These are phyloP conservation scores for Fusarium kyushuense DNA, from an alignment of 2,329 filamentous ascomycete species.

Conservation along the genomic window DNA sequence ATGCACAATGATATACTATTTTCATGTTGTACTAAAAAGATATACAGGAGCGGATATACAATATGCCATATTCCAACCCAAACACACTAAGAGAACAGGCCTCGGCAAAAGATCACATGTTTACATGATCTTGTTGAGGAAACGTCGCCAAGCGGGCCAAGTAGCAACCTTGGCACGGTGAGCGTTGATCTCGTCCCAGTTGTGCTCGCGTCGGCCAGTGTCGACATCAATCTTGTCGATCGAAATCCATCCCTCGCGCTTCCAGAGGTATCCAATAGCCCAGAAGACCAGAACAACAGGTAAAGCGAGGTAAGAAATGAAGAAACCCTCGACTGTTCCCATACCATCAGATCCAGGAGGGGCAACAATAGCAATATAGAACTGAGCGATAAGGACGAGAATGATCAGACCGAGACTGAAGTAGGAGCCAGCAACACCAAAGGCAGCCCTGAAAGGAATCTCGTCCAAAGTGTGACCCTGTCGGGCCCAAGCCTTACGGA, in stretches of 20 bases:
- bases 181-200: constrained; percentile 73
- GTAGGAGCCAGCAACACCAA: constrained; percentile 73
- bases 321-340: constrained; percentile 63
- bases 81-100: neutral
- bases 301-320: constrained; percentile 66
- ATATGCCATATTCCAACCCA: neutral
- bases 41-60: constrained; percentile 29
- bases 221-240: constrained; percentile 75
- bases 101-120: neutral
- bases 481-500: constrained; percentile 69
- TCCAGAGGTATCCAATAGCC: constrained; percentile 72
- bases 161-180: constrained; percentile 62
- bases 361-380: constrained; percentile 63
- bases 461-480: constrained; percentile 73
- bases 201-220: constrained; percentile 72
- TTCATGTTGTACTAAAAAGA: constrained; percentile 45
- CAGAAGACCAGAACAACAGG: constrained; percentile 69
- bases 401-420: constrained; percentile 69
- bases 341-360: constrained; percentile 50
- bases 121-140: constrained; percentile 56
- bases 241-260: constrained; percentile 70
- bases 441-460: constrained; percentile 72
- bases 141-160: constrained; percentile 64
- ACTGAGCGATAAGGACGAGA: constrained; percentile 67
- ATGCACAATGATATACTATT: constrained; percentile 13